Percentiles rank a stretch among this genome's conserved stretches.
Evolutionary conservation across 2,329 filamentous ascomycete genomes (phyloP).

Genomic region (Cladophialophora exuberans): DNA sequence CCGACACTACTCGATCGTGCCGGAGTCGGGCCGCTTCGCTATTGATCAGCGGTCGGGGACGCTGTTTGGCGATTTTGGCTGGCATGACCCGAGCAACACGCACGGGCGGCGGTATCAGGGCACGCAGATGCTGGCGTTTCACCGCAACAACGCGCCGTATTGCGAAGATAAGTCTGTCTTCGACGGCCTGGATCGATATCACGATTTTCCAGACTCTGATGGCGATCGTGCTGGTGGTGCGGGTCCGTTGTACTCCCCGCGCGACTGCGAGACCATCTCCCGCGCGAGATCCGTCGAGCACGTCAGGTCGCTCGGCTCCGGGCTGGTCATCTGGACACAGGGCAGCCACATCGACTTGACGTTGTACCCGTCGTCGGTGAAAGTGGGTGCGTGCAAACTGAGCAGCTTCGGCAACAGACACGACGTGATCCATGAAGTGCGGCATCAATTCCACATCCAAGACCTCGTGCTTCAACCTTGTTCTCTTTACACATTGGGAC

Average conservation of each 20-base stretch:
- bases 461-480: not conserved
- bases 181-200: too few species aligned
- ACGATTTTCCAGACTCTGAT: too few species aligned
- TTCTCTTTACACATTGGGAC: too few species aligned
- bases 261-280: not conserved
- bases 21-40: not conserved
- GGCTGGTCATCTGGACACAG: slow-evolving; percentile 6
- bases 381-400: not conserved
- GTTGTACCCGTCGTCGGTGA: not conserved
- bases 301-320: not conserved
- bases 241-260: not conserved
- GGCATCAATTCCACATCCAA: not conserved
- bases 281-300: too few species aligned
- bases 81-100: too few species aligned
- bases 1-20: not conserved
- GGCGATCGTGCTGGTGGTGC: not conserved
- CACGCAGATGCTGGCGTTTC: not conserved
- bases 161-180: not conserved
- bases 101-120: too few species aligned
- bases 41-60: not conserved
- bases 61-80: not conserved
- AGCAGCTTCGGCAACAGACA: not conserved
- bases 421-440: not conserved
- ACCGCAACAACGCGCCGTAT: not conserved
- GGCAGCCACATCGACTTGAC: too few species aligned